Base-by-base conservation (phyloP, 228 moss, liverwort and hornwort genomes). In the Sphagnum fallax region DNA sequence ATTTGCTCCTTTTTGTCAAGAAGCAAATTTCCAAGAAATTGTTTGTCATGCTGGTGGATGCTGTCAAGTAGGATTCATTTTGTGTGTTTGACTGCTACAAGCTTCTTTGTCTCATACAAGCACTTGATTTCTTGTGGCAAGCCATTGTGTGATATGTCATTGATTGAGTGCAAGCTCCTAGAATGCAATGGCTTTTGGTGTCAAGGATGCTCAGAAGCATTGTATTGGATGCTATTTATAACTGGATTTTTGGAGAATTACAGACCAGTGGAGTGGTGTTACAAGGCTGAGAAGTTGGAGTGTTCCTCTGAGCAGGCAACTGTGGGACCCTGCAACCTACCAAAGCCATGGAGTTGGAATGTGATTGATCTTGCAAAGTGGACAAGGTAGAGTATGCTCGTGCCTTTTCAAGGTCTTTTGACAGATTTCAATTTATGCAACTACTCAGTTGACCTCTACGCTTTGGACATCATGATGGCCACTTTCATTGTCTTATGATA, bases 271-370 rank as follows among this genome's bases (percentile, higher is more conserved):
- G 15, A 15, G 15, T 11, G 11, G 1, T 11, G 59, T 60, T 11
- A 11, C 59, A 60, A 15, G 15, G 59, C 15, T 60, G 59, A 11
- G 11, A 60, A 15, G 59, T 15, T 60, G 59, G 15, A 60, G 11
- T 60, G 59, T 60, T 11, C 11, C 1, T 15, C 16, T 64, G 16
- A 62, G 16, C 74, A 95, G 85, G 94, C 94, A 49, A 92, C 88
- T 50, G 52, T 88, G 53, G 94, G 94, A 74, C 83, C 86, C 11
- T 95, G 94, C 87, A 83, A 92, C 15, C 72, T 88, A 75, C 86
- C 92, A 71, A 95, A 95, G 79, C 95, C 92, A 61, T 95, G 95
- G 95, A 83, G 88, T 75, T 95, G 95, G 95, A 90, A 90, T 61
- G 78, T 90, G 49, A 79, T 90, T 62, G 92, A 95, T 66, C 72